Conservation (phyloP, 1,284 basidiomycete genomes). For the Pseudozyma tsukubaensis region DNA sequence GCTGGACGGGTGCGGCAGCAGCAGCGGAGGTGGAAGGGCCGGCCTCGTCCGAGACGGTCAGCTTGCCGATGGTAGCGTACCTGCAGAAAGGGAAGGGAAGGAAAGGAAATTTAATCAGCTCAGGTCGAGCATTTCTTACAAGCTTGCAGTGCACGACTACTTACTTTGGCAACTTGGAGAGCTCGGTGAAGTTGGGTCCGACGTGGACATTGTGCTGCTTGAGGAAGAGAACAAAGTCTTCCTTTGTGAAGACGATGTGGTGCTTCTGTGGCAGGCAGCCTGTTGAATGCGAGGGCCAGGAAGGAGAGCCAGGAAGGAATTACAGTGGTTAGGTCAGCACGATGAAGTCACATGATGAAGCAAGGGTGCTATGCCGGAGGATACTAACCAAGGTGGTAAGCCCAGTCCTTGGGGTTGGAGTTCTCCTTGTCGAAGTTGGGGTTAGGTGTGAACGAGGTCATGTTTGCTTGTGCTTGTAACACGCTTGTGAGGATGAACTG, state of each 20-base stretch:
- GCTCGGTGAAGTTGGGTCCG: constrained; percentile 59
- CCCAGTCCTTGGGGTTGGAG: constrained; percentile 63
- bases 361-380: too few relatives aligned
- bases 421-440: constrained; percentile 45
- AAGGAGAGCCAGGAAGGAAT: too few relatives aligned
- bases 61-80: constrained; percentile 55
- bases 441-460: constrained; percentile 56
- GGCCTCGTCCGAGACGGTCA: constrained; percentile 32
- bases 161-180: constrained; percentile 53
- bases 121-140: too few relatives aligned
- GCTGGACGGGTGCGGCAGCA: constrained; percentile 11
- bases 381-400: constrained; percentile 56
- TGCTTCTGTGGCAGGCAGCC: constrained; percentile 47
- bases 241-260: constrained; percentile 63
- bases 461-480: constrained; percentile 7
- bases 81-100: too few relatives aligned
- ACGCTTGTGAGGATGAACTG: neutral
- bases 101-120: too few relatives aligned
- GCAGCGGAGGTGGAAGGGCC: constrained; percentile 22
- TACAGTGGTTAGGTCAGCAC: too few relatives aligned
- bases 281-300: constrained; percentile 4
- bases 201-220: constrained; percentile 61
- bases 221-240: constrained; percentile 56
- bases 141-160: too few relatives aligned
- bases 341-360: too few relatives aligned